Conservation (phyloP, 2,329 filamentous ascomycete genomes). For the Botrytis sinoallii region DNA sequence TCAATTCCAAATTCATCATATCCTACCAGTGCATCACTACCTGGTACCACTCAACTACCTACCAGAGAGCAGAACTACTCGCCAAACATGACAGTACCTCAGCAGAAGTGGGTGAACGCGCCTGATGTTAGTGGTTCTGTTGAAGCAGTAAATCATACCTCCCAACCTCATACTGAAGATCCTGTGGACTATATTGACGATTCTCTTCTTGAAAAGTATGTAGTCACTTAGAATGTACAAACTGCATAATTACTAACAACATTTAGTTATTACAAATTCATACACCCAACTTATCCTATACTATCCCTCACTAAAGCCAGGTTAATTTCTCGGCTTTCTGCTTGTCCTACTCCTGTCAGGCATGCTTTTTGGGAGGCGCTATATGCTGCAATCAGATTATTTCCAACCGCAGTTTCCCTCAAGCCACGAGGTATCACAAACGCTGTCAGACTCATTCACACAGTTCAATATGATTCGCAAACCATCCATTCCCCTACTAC, state of each 20-base stretch:
- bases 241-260: constrained; percentile 24
- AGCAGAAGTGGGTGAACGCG: constrained; percentile 36
- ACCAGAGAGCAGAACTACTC: constrained; percentile 35
- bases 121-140: constrained; percentile 32
- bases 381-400: constrained; percentile 55
- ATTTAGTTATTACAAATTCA: constrained; percentile 58
- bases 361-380: constrained; percentile 65
- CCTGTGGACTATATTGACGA: constrained; percentile 46
- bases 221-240: background rate
- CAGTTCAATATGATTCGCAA: constrained; percentile 45
- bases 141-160: constrained; percentile 30
- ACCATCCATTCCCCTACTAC: constrained; percentile 42
- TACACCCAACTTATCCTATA: constrained; percentile 67
- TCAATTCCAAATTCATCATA: constrained; percentile 21
- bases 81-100: constrained; percentile 34
- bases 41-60: constrained; percentile 22
- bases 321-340: constrained; percentile 54
- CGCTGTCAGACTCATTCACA: constrained; percentile 43
- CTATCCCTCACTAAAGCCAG: constrained; percentile 55
- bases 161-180: constrained; percentile 30
- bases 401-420: constrained; percentile 40
- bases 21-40: constrained; percentile 20
- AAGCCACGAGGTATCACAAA: constrained; percentile 42
- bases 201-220: constrained; percentile 41
- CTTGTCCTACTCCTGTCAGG: constrained; percentile 55